A percentile compares a stretch with the other conserved stretches of the same genome.
phyloP scores from a whole-genome alignment of 192 early-diverging fungal species.

The Coemansia brasiliensis region DNA sequence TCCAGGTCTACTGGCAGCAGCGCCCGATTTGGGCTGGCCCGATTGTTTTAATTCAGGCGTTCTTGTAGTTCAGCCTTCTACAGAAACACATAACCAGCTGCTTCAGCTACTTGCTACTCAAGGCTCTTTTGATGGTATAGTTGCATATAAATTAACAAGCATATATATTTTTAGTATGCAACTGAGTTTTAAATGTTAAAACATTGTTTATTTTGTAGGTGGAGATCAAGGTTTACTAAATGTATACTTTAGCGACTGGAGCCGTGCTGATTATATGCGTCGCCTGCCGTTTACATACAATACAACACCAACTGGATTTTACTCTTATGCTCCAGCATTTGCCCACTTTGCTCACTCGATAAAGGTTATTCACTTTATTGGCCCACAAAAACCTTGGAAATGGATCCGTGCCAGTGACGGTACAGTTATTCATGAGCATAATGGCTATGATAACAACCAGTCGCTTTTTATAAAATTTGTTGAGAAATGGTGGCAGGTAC shows the following conservation, averaged over 20 bases:
- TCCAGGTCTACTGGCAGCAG: slow-evolving; percentile 71
- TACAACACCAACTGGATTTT: slow-evolving; percentile 31
- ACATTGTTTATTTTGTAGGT: slow-evolving; percentile 49
- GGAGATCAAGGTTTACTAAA: slow-evolving; percentile 95
- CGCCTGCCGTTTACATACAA: slow-evolving; percentile 90
- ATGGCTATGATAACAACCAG: slow-evolving; percentile 1
- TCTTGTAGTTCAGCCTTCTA: slow-evolving; percentile 53
- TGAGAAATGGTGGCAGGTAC: slow-evolving; percentile 72
- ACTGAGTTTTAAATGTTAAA: background rate
- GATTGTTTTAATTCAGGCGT: slow-evolving; percentile 98
- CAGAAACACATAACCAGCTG: slow-evolving; percentile 52
- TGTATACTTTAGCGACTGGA: slow-evolving; percentile 78
- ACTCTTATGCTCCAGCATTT: slow-evolving; percentile 77
- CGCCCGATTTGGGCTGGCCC: slow-evolving; percentile 93
- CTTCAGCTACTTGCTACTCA: slow-evolving; percentile 38
- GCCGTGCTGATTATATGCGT: slow-evolving; percentile 57
- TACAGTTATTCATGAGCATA: slow-evolving; percentile 24
- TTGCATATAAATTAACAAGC: background rate
- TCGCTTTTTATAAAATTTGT: slow-evolving; percentile 52
- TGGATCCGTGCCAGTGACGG: slow-evolving; percentile 24
- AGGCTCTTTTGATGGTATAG: slow-evolving; percentile 80
- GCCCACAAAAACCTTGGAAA: slow-evolving; percentile 82
- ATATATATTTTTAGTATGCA: background rate
- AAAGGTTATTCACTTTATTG: slow-evolving; percentile 87
- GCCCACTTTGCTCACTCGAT: slow-evolving; percentile 65